Evolutionary conservation across 768 basidiomycete species (phyloP).

Genomic region (Lentinula aciculospora): DNA sequence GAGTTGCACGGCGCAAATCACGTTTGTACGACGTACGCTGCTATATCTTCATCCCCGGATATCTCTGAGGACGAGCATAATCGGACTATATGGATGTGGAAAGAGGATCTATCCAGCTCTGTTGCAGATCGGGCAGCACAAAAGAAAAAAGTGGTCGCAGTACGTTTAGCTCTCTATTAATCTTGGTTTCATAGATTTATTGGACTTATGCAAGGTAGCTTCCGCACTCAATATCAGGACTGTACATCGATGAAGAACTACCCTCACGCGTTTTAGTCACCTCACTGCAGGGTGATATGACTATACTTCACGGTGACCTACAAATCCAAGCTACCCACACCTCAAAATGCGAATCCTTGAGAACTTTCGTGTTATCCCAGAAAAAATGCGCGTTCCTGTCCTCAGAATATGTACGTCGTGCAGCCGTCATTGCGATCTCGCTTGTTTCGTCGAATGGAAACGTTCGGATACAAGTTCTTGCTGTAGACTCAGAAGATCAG

Average conservation of each 20-base stretch:
- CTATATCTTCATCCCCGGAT: slow-evolving; percentile 44
- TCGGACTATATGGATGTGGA: slow-evolving; percentile 59
- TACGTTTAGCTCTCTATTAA: slow-evolving; percentile 26
- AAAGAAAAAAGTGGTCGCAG: slow-evolving; percentile 36
- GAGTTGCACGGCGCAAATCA: slow-evolving; percentile 25
- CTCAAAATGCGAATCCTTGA: slow-evolving; percentile 10
- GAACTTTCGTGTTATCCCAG: slow-evolving; percentile 23
- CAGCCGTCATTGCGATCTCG: slow-evolving; percentile 20
- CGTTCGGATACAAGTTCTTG: slow-evolving; percentile 23
- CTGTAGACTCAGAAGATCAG: slow-evolving; percentile 25
- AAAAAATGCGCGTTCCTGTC: slow-evolving; percentile 24
- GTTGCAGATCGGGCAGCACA: slow-evolving; percentile 24
- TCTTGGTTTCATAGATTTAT: neutral
- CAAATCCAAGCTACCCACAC: slow-evolving; percentile 14
- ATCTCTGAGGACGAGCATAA: slow-evolving; percentile 32
- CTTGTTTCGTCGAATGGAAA: slow-evolving; percentile 18
- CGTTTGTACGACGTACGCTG: slow-evolving; percentile 50
- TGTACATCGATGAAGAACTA: slow-evolving; percentile 19
- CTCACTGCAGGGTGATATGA: slow-evolving; percentile 24
- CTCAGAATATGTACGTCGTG: slow-evolving; percentile 10
- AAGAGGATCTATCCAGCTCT: slow-evolving; percentile 39
- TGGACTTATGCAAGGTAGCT: slow-evolving; percentile 26
- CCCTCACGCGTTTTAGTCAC: slow-evolving; percentile 21
- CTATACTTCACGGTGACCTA: slow-evolving; percentile 23
- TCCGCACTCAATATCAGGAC: slow-evolving; percentile 29